Percentiles rank a stretch among this genome's conserved stretches.
Evolutionary conservation across 352 stramenopile genomes (phyloP).

Genomic region (Halophytophthora batemanensis): DNA sequence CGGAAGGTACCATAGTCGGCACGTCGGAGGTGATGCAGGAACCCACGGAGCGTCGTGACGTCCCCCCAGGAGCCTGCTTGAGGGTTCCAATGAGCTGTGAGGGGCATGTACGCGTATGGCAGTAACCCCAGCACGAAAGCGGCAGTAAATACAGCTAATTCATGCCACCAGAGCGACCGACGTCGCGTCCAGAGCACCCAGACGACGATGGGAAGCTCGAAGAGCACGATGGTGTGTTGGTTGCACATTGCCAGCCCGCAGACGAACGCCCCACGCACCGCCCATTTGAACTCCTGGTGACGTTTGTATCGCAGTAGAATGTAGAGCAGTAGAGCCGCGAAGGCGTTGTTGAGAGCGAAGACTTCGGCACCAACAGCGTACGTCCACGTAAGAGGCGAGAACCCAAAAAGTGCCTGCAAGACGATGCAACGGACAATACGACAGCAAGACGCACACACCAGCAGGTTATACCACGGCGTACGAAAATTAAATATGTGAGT

Average conservation of each 20-base stretch:
- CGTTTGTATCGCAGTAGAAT: constrained; percentile 51
- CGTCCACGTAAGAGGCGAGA: constrained; percentile 93
- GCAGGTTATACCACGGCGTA: background rate
- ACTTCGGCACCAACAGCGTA: constrained; percentile 94
- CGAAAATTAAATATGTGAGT: background rate
- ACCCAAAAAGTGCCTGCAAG: constrained; percentile 78
- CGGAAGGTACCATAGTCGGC: constrained; percentile 94
- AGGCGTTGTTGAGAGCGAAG: constrained; percentile 96
- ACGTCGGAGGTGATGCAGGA: constrained; percentile 90
- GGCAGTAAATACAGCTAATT: constrained; percentile 38
- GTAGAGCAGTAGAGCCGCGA: constrained; percentile 78
- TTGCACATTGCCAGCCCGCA: constrained; percentile 94
- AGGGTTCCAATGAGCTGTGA: constrained; percentile 57
- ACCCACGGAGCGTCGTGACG: constrained; percentile 76
- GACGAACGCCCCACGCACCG: constrained; percentile 73
- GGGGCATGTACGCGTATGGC: constrained; percentile 87
- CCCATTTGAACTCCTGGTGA: constrained; percentile 18
- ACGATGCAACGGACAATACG: background rate
- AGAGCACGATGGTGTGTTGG: constrained; percentile 95
- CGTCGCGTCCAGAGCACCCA: constrained; percentile 68
- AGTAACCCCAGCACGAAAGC: constrained; percentile 79
- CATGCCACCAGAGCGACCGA: constrained; percentile 22
- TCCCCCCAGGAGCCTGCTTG: constrained; percentile 93
- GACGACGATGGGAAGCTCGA: constrained; percentile 83
- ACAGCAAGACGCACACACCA: constrained; percentile 2